These are phyloP conservation scores for Komagataella populi DNA, from an alignment of 805 yeast genomes.

Conservation along the genomic window DNA sequence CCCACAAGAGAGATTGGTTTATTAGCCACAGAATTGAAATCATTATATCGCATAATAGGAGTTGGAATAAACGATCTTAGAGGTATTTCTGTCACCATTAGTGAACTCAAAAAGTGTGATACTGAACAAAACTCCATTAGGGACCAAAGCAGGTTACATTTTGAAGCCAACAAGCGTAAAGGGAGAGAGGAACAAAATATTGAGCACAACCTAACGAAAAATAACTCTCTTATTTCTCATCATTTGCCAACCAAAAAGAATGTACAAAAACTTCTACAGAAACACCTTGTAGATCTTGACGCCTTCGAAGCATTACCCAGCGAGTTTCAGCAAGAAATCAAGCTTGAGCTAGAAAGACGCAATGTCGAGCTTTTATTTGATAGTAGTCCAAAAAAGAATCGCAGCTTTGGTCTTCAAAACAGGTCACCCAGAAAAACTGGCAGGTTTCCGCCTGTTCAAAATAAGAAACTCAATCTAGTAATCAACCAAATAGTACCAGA, in stretches of 20 bases:
- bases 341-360: slow-evolving; percentile 34
- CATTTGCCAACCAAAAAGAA: not conserved
- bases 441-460: not conserved
- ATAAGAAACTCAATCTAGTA: not conserved
- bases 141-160: slow-evolving; percentile 21
- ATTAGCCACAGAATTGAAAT: slow-evolving; percentile 45
- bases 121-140: slow-evolving; percentile 8
- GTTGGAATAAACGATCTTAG: slow-evolving; percentile 59
- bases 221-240: not conserved
- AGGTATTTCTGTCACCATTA: slow-evolving; percentile 65
- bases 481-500: not conserved
- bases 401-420: not conserved
- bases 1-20: slow-evolving; percentile 48
- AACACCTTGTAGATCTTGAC: slow-evolving; percentile 38
- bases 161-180: slow-evolving; percentile 8
- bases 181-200: slow-evolving; percentile 4
- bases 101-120: slow-evolving; percentile 32
- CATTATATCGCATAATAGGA: slow-evolving; percentile 38
- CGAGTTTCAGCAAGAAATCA: slow-evolving; percentile 51
- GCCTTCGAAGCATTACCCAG: slow-evolving; percentile 54
- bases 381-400: not conserved
- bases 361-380: not conserved
- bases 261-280: not conserved
- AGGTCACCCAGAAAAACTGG: not conserved
- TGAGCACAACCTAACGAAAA: slow-evolving; percentile 1